Conservation (phyloP, 2,329 filamentous ascomycete species). For the Didymellaceae sp. region DNA sequence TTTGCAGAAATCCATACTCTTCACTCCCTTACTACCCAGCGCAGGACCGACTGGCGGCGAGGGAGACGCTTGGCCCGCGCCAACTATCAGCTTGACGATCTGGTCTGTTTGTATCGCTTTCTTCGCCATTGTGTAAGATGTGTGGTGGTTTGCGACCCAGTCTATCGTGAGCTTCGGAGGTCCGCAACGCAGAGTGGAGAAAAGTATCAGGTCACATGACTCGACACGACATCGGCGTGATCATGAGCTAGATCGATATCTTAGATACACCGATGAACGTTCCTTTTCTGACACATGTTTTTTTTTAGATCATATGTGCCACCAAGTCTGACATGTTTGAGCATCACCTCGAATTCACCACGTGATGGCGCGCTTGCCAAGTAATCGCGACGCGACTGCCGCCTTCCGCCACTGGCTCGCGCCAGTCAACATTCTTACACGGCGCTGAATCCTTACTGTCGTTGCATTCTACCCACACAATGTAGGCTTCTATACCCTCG, state of each 20-base stretch:
- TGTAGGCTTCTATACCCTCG: not conserved
- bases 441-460: not conserved
- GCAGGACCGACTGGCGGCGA: constrained; percentile 96
- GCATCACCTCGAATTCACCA: not conserved
- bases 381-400: constrained; percentile 11
- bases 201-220: constrained; percentile 8
- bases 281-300: no score
- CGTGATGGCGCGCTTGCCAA: constrained; percentile 13
- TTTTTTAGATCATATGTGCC: no score
- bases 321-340: not conserved
- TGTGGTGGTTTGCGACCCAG: constrained; percentile 4
- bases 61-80: constrained; percentile 91
- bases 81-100: constrained; percentile 96
- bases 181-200: constrained; percentile 9
- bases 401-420: constrained; percentile 12
- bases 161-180: constrained; percentile 15
- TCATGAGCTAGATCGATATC: not conserved
- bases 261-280: no score
- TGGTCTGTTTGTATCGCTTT: constrained; percentile 48
- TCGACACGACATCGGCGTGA: not conserved
- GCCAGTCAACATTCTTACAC: constrained; percentile 10
- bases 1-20: constrained; percentile 99
- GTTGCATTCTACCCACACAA: not conserved
- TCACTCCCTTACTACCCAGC: constrained; percentile 95
- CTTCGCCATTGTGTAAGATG: constrained; percentile 40